phyloP scores from a whole-genome alignment of 257 asterid species.

The Petunia secreta region DNA sequence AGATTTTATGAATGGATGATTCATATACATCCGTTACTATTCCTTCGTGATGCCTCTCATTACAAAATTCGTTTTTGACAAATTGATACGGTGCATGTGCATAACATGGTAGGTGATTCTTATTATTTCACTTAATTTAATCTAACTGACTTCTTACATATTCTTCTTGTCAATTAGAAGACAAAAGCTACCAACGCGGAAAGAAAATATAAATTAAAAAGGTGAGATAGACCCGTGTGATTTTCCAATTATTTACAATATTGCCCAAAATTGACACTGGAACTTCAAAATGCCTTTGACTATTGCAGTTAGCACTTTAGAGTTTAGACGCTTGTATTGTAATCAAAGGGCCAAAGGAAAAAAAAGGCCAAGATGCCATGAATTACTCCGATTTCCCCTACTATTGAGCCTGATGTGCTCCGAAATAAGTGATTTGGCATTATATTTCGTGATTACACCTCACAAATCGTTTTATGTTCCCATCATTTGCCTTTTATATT shows the following conservation, averaged over 20 bases:
- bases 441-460: neutral
- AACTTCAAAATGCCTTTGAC: neutral
- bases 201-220: neutral
- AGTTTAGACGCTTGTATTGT: neutral
- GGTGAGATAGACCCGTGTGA: neutral
- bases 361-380: constrained; percentile 3
- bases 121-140: neutral
- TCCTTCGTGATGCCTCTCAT: too few species aligned
- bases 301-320: neutral
- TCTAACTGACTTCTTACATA: constrained; percentile 3
- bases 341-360: neutral
- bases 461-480: neutral
- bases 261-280: constrained; percentile 4
- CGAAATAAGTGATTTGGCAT: neutral
- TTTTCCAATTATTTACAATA: neutral
- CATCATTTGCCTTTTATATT: neutral
- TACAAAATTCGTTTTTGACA: neutral
- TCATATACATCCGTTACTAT: too few species aligned
- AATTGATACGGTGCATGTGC: neutral
- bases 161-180: neutral
- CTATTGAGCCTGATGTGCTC: neutral
- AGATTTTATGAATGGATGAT: too few species aligned
- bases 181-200: neutral
- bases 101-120: neutral
- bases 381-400: neutral